Base-by-base conservation (phyloP, 371 early-diverging fungal genomes). In the Coemansia sp. region DNA sequence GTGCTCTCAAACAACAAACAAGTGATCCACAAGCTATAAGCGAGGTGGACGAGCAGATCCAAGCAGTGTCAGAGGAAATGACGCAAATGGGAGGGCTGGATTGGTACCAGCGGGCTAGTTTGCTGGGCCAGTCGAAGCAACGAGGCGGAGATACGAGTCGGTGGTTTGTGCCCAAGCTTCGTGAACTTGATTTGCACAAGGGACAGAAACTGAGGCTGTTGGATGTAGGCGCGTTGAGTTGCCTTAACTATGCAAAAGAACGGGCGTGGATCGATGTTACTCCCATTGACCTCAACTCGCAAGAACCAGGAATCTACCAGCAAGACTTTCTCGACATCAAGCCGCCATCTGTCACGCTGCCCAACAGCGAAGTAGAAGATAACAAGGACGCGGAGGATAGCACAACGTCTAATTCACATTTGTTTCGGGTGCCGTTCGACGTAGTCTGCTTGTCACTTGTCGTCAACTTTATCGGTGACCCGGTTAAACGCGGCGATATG, bases 201-300 rank as follows among this genome's bases (percentile, higher is more conserved):
- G n/a, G 67, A 11, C 26, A 40, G 0, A 73, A 80, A 19, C 53
- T 89, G 29, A 79, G 82, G 8, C 79, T 95, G 17, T 81, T 96
- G 36, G 96, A 96, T 68, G 89, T 96, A n/a, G 96, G 96, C 0
- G 93, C 95, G 0, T 83, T 95, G 1, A 84, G 87, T 23, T 87
- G 90, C 0, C 81, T 84, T 53, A 93, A 93, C 66, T 93, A 95
- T 59, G 79, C 79, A n/a, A 82, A 82, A 32, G 84, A 89, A 61
- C 46, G 80, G 4, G 65, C 80, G 1, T 93, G 91, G 90, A 87
- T 94, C 60, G 67, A 85, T 12, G 85, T 85, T 4, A 82, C 80
- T 15, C 87, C 90, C 0, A 94, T 96, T 66, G 96, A 96, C 73
- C 84, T 96, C 52, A 92, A 96, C 66, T 90, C 94, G 4, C 93